These are phyloP conservation scores for Warburgia ugandensis DNA, from an alignment of 164 flowering plant species.

Conservation along the genomic window DNA sequence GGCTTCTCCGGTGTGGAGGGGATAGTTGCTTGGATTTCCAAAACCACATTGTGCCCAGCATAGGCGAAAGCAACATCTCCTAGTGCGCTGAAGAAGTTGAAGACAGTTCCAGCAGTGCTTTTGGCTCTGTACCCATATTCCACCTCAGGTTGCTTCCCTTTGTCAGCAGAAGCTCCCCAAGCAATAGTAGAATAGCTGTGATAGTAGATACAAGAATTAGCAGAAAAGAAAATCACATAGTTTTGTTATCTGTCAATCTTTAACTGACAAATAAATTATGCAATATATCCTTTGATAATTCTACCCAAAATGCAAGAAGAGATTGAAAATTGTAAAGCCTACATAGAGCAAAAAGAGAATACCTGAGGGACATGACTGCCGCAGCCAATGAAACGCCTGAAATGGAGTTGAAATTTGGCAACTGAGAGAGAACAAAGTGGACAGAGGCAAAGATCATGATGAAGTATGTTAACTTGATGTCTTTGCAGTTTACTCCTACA, in stretches of 20 bases:
- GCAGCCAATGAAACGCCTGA: conserved; percentile 54
- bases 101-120: conserved; percentile 24
- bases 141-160: conserved; percentile 36
- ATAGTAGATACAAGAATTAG: neutral
- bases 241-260: too few species aligned
- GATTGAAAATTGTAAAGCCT: too few species aligned
- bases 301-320: too few species aligned
- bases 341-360: too few species aligned
- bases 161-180: conserved; percentile 37
- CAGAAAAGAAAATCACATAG: too few species aligned
- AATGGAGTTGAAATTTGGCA: conserved; percentile 62
- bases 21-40: conserved; percentile 70
- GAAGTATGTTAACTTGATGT: conserved; percentile 46
- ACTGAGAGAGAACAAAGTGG: conserved; percentile 49
- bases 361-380: conserved; percentile 68
- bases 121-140: conserved; percentile 24
- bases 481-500: conserved; percentile 25
- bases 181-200: conserved; percentile 55
- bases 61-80: conserved; percentile 62
- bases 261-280: too few species aligned
- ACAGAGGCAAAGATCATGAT: conserved; percentile 53
- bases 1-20: conserved; percentile 60
- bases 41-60: conserved; percentile 66
- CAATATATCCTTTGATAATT: too few species aligned
- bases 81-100: conserved; percentile 43